Conservation (phyloP, 805 yeast species). For the Sungouiozyma ichnusensis region DNA sequence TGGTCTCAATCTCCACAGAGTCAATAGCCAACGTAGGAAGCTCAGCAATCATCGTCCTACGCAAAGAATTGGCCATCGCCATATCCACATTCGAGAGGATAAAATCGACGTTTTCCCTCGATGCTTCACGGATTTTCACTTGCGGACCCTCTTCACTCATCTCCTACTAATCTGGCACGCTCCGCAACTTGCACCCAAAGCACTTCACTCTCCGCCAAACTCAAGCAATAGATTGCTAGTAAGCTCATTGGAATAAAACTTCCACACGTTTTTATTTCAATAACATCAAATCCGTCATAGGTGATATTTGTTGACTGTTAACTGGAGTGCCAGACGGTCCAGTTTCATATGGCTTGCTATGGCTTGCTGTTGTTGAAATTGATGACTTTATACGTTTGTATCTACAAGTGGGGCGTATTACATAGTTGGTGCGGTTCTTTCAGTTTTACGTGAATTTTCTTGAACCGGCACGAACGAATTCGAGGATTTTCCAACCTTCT, state of each 20-base stretch:
- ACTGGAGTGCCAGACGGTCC: too few species aligned
- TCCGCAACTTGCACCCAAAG: neutral
- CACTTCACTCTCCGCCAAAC: neutral
- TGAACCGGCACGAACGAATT: slow-evolving; percentile 88
- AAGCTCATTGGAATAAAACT: neutral
- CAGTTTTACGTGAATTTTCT: slow-evolving; percentile 54
- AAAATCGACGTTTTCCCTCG: slow-evolving; percentile 81
- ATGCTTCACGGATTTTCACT: slow-evolving; percentile 80
- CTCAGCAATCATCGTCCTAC: slow-evolving; percentile 90
- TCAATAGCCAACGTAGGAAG: slow-evolving; percentile 96
- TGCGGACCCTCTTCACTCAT: slow-evolving; percentile 45
- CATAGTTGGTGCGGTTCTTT: slow-evolving; percentile 2
- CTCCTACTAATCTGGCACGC: neutral
- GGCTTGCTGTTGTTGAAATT: neutral
- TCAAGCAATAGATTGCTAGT: neutral
- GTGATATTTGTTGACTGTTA: neutral
- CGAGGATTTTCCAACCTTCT: slow-evolving; percentile 94
- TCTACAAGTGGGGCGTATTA: too few species aligned
- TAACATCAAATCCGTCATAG: neutral
- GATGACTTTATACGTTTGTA: neutral
- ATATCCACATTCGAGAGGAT: slow-evolving; percentile 80
- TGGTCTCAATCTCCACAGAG: slow-evolving; percentile 84
- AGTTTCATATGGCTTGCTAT: neutral
- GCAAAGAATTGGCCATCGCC: slow-evolving; percentile 80
- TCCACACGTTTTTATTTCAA: neutral